Evolutionary conservation across 164 flowering plant species (phyloP).

Genomic region (Aristolochia californica): DNA sequence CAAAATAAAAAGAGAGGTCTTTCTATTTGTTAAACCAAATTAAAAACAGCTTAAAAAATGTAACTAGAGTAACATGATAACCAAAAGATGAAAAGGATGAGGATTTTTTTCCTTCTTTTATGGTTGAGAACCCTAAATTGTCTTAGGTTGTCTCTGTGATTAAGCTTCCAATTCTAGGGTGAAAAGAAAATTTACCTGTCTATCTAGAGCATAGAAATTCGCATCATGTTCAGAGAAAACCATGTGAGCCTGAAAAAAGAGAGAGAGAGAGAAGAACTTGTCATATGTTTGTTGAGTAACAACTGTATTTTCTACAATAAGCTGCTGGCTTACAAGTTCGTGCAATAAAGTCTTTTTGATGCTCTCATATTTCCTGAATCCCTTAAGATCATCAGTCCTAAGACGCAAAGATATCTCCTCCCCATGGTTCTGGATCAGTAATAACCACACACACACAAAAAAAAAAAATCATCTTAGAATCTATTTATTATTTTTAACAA

Average conservation of each 20-base stretch:
- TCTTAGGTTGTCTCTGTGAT: too few relatives aligned
- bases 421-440: slow-evolving; percentile 63
- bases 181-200: slow-evolving; percentile 39
- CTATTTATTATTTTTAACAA: neutral
- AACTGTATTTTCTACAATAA: too few relatives aligned
- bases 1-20: too few relatives aligned
- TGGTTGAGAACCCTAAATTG: too few relatives aligned
- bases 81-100: too few relatives aligned
- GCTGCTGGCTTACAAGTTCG: slow-evolving; percentile 63
- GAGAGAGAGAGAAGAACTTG: neutral
- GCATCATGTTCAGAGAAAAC: slow-evolving; percentile 84
- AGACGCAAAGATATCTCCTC: slow-evolving; percentile 97
- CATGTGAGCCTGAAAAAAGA: slow-evolving; percentile 86
- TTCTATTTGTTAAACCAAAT: too few relatives aligned
- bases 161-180: too few relatives aligned
- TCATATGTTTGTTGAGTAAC: too few relatives aligned
- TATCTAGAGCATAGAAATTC: slow-evolving; percentile 64
- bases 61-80: too few relatives aligned
- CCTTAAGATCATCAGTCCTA: slow-evolving; percentile 94
- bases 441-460: slow-evolving; percentile 1
- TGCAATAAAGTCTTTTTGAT: slow-evolving; percentile 89
- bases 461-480: neutral
- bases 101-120: too few relatives aligned
- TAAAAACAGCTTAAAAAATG: neutral
- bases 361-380: slow-evolving; percentile 90